A percentile compares a stretch with the other conserved stretches of the same genome.
phyloP scores from a whole-genome alignment of 208 protist species.

The Eutreptiella sp. region DNA sequence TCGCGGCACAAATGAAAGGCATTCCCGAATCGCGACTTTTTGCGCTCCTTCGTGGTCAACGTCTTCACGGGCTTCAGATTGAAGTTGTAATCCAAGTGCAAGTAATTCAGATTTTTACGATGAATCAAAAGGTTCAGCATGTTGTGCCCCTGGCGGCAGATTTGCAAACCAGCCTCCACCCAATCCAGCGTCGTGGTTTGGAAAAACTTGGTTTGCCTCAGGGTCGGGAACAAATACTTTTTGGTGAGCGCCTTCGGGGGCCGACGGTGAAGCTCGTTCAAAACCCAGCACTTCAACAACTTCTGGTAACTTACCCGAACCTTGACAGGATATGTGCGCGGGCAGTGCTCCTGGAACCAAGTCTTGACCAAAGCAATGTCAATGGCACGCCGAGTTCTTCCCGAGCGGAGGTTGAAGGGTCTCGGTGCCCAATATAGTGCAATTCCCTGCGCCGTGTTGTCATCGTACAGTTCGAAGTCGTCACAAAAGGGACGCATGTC shows the following conservation, averaged over 20 bases:
- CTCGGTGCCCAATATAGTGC: slow-evolving; percentile 92
- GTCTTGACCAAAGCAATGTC: slow-evolving; percentile 98
- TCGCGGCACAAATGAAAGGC: slow-evolving; percentile 99
- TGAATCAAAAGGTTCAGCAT: slow-evolving; percentile 99
- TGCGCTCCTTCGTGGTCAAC: slow-evolving; percentile 99
- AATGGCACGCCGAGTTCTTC: slow-evolving; percentile 84
- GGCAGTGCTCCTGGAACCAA: slow-evolving; percentile 89
- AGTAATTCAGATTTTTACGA: slow-evolving; percentile 99
- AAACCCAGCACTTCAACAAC: slow-evolving; percentile 98
- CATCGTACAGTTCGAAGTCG: slow-evolving; percentile 78
- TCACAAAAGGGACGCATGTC: slow-evolving; percentile 70
- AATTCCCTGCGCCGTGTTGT: slow-evolving; percentile 89
- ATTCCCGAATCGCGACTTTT: slow-evolving; percentile 99
- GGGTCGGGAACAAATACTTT: slow-evolving; percentile 80
- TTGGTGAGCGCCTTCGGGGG: slow-evolving; percentile 64
- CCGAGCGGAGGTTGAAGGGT: slow-evolving; percentile 94
- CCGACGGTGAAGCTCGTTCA: slow-evolving; percentile 91
- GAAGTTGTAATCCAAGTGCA: slow-evolving; percentile 99
- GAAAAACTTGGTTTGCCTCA: slow-evolving; percentile 98
- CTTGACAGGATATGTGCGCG: slow-evolving; percentile 75
- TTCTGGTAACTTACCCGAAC: slow-evolving; percentile 98
- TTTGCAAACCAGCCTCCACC: slow-evolving; percentile 99
- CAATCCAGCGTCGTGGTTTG: slow-evolving; percentile 99
- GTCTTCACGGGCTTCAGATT: slow-evolving; percentile 99
- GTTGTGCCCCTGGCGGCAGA: slow-evolving; percentile 99